A percentile compares a stretch with the other conserved stretches of the same genome.
phyloP scores from a whole-genome alignment of 352 stramenopile species.

The Phytophthora tubulina region DNA sequence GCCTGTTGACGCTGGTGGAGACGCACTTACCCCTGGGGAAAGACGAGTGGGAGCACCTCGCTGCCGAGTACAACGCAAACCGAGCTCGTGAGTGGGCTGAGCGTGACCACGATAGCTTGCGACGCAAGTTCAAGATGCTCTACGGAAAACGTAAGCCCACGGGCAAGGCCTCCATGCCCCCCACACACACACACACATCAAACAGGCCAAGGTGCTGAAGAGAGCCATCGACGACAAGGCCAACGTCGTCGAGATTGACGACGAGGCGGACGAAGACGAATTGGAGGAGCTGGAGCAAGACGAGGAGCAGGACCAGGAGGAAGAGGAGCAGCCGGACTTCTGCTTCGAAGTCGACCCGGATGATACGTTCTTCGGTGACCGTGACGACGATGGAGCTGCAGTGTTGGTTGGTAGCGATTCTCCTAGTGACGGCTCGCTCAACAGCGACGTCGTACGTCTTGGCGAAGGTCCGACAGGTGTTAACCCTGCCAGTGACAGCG shows the following conservation, averaged over 20 bases:
- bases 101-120: too few species aligned
- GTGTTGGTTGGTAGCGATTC: too few species aligned
- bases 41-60: conserved; percentile 8
- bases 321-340: not conserved
- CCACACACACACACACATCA: too few species aligned
- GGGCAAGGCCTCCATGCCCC: not conserved
- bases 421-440: too few species aligned
- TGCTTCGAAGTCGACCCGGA: not conserved
- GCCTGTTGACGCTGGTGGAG: not conserved
- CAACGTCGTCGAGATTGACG: not conserved
- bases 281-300: too few species aligned
- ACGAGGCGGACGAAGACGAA: not conserved
- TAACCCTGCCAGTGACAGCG: too few species aligned
- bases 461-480: too few species aligned
- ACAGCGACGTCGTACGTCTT: too few species aligned
- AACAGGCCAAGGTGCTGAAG: conserved; percentile 1
- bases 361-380: not conserved
- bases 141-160: conserved; percentile 10
- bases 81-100: not conserved
- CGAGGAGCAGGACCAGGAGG: not conserved
- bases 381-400: not conserved
- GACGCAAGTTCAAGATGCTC: conserved; percentile 13
- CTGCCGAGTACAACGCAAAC: not conserved
- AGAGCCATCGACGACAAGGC: conserved; percentile 6
- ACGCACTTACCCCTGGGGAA: not conserved